Conservation (phyloP, 2,329 filamentous ascomycete genomes). For the Gyromitra esculenta region DNA sequence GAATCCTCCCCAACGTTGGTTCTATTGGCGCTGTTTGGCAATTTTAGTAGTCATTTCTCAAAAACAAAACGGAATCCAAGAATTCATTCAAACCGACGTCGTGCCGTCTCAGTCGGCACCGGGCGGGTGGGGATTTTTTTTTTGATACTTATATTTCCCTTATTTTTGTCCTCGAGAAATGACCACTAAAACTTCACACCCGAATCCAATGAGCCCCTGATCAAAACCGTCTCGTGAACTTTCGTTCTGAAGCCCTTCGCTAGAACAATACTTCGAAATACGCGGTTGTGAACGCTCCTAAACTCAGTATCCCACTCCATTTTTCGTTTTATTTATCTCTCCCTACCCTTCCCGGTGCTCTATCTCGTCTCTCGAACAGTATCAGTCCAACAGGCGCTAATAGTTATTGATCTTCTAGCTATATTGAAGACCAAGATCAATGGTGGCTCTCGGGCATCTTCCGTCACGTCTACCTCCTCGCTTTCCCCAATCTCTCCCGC, state of each 20-base stretch:
- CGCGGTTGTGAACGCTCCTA: constrained; percentile 2
- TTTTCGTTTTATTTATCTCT: not conserved
- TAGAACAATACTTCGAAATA: not conserved
- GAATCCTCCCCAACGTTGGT: not conserved
- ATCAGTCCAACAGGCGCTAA: constrained; percentile 62
- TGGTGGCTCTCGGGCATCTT: constrained; percentile 76
- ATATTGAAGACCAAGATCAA: constrained; percentile 65
- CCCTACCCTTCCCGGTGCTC: not conserved
- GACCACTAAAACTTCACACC: not conserved
- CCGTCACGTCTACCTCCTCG: constrained; percentile 71
- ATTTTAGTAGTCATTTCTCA: not conserved
- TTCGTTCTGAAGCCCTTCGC: not conserved
- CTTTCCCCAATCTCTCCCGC: constrained; percentile 65
- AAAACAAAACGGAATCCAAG: not conserved
- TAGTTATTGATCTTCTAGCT: constrained; percentile 45
- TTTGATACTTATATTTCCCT: not conserved
- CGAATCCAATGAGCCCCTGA: not conserved
- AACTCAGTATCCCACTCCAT: not conserved
- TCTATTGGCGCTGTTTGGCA: not conserved
- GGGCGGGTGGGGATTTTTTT: not conserved
- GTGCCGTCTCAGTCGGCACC: not conserved
- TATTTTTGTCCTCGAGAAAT: constrained; percentile 1
- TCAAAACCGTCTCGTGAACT: not conserved
- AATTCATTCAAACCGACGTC: not conserved
- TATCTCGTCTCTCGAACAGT: not conserved